phyloP scores from a whole-genome alignment of 2,329 filamentous ascomycete species.

The Fusarium succisae region DNA sequence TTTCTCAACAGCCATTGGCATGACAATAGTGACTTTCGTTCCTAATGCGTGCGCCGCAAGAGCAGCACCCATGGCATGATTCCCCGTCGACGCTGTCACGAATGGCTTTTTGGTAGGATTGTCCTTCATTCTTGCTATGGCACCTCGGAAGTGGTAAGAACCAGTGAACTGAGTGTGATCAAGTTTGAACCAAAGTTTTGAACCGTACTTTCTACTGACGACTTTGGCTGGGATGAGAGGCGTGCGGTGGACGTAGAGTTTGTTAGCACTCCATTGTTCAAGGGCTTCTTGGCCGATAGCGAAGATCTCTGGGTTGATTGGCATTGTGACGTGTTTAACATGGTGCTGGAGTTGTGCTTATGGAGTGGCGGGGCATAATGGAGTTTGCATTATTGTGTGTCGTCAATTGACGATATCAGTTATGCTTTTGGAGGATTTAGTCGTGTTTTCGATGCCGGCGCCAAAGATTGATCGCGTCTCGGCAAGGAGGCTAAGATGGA shows the following conservation, averaged over 20 bases:
- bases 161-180: neutral
- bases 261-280: neutral
- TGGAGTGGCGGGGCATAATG: neutral
- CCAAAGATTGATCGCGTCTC: neutral
- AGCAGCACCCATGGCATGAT: neutral
- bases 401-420: too few relatives aligned
- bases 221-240: neutral
- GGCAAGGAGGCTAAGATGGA: too few relatives aligned
- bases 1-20: neutral
- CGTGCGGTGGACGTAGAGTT: neutral
- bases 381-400: fast-evolving
- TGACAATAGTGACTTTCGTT: neutral
- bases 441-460: neutral
- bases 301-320: neutral
- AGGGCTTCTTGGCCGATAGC: neutral
- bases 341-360: fast-evolving
- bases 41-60: neutral
- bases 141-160: neutral
- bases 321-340: neutral
- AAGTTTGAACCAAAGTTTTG: neutral
- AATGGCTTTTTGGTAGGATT: neutral
- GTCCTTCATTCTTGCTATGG: neutral
- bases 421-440: neutral
- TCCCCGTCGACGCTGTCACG: neutral
- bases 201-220: neutral